Percentiles rank a stretch among this genome's conserved stretches.
Conservation (phyloP, 441 rosid genomes). For the Euphorbia schlechtendalii region DNA sequence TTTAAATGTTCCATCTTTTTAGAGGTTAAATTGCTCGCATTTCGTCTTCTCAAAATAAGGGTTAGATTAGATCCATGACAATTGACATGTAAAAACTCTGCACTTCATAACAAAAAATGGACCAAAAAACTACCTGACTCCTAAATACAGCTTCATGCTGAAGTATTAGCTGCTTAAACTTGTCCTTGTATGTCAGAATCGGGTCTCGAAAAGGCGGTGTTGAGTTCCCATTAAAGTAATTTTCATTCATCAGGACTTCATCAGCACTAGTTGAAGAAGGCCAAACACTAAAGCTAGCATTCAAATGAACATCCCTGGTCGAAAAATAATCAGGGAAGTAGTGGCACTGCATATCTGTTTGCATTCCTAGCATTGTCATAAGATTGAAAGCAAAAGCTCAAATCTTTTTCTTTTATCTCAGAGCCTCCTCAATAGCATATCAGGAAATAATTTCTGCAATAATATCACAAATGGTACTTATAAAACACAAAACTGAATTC, state of each 20-base stretch:
- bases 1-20: not conserved
- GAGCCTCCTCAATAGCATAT: conserved; percentile 6
- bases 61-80: not conserved
- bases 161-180: conserved; percentile 50
- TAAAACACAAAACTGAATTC: not conserved
- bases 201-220: conserved; percentile 23
- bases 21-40: not conserved
- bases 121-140: conserved; percentile 51
- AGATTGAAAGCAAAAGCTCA: conserved; percentile 4
- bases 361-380: conserved; percentile 35
- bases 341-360: conserved; percentile 34
- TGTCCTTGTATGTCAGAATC: conserved; percentile 34
- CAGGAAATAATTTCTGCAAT: conserved; percentile 23
- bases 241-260: conserved; percentile 26
- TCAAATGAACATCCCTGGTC: conserved; percentile 32
- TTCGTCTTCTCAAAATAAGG: not conserved
- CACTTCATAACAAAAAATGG: not conserved
- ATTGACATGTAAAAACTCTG: not conserved
- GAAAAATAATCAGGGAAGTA: conserved; percentile 29
- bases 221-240: conserved; percentile 25
- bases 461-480: not conserved
- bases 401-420: not conserved
- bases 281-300: conserved; percentile 27
- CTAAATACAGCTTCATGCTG: conserved; percentile 60
- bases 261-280: conserved; percentile 32